phyloP scores from a whole-genome alignment of 2,329 filamentous ascomycete genomes.

The Penicillium carneum region DNA sequence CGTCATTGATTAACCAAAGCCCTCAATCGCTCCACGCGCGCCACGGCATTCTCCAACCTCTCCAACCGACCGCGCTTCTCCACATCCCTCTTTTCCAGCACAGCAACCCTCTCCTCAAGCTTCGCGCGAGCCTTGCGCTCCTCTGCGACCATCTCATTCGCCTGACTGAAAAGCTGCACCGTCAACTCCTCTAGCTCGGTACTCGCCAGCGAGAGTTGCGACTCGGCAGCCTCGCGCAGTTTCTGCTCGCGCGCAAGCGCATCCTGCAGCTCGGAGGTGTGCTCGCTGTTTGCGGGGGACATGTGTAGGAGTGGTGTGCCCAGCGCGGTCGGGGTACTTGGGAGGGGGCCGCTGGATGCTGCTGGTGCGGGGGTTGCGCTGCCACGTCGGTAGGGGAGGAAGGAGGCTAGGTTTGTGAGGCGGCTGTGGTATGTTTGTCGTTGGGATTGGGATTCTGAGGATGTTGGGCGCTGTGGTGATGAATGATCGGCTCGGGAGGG shows the following conservation, averaged over 20 bases:
- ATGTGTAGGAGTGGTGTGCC: conserved; percentile 23
- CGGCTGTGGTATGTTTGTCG: conserved; percentile 44
- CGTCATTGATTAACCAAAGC: conserved; percentile 56
- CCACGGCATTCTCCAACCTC: conserved; percentile 63
- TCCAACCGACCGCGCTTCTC: conserved; percentile 62
- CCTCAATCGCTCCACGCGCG: conserved; percentile 65
- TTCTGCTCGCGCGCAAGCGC: conserved; percentile 63
- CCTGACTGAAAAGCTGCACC: conserved; percentile 66
- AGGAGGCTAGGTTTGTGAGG: conserved; percentile 49
- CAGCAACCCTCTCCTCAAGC: conserved; percentile 56
- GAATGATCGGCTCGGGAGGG: conserved; percentile 43
- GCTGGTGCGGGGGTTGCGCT: conserved; percentile 43
- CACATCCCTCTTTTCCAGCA: conserved; percentile 56
- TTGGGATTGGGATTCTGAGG: conserved; percentile 37
- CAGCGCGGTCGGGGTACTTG: conserved; percentile 24
- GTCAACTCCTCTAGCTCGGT: conserved; percentile 69
- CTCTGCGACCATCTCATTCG: conserved; percentile 71
- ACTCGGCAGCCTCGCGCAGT: conserved; percentile 65
- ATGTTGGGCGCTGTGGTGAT: conserved; percentile 46
- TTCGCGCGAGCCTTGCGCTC: conserved; percentile 66
- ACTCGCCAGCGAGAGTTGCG: conserved; percentile 61
- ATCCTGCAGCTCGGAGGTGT: conserved; percentile 58
- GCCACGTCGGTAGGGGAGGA: conserved; percentile 51
- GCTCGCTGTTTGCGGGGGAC: conserved; percentile 37
- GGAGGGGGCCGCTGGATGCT: conserved; percentile 32